These are phyloP conservation scores for Neurospora tetrasperma DNA, from an alignment of 495 filamentous ascomycete species.

Conservation along the genomic window DNA sequence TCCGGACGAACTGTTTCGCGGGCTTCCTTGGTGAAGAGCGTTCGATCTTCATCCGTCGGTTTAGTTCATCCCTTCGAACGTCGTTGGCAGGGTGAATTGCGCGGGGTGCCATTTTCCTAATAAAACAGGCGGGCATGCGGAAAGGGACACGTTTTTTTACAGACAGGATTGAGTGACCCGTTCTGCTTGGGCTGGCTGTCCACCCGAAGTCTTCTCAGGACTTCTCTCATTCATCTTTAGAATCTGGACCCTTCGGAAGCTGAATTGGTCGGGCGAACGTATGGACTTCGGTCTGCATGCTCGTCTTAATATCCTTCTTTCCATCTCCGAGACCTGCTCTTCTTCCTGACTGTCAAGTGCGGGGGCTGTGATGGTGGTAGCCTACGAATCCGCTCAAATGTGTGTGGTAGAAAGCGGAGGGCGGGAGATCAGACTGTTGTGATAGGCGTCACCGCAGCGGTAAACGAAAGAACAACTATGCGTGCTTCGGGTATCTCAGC, in stretches of 20 bases:
- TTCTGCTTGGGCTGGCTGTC: background rate
- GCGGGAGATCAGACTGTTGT: background rate
- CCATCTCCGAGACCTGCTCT: background rate
- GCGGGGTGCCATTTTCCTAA: background rate
- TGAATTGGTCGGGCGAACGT: background rate
- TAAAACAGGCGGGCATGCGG: background rate
- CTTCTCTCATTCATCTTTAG: background rate
- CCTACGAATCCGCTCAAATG: background rate
- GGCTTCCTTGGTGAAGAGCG: background rate
- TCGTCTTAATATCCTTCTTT: background rate
- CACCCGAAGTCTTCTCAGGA: background rate
- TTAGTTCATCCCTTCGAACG: background rate
- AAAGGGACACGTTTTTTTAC: background rate
- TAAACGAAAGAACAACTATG: background rate
- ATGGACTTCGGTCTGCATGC: background rate
- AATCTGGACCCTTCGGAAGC: background rate
- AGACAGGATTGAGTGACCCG: background rate
- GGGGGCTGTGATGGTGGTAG: background rate
- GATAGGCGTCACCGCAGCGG: background rate
- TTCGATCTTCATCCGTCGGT: background rate
- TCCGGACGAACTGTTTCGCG: background rate
- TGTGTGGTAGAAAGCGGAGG: background rate
- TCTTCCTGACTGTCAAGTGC: background rate
- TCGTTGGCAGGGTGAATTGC: background rate
- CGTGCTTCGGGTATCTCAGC: background rate